Base-by-base conservation (phyloP, 306 rosid species). In the Quercus rubra region DNA sequence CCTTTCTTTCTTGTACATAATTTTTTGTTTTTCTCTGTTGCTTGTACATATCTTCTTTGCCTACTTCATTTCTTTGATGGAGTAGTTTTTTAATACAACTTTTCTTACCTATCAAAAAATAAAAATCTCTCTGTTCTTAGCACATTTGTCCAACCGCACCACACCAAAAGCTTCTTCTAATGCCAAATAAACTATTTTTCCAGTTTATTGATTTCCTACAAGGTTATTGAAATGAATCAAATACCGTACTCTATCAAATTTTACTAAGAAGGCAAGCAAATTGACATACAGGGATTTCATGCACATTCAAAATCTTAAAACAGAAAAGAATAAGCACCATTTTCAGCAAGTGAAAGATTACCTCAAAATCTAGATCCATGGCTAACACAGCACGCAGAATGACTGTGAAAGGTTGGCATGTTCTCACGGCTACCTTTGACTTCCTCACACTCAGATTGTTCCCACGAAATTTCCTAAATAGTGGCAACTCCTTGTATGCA, bases 311-410 rank as follows among this genome's bases (percentile, higher is more conserved):
- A 5, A 55, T 8, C 27, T 70, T 52, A 46, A 54, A 73, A 52
- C 41, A 55, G 59, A 27, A 88, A 21, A 55, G 23, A 43, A 72
- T 54, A 43, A 75, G 68, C 73, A 64, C 38, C 68, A 14, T 68
- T 72, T 73, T 21, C 57, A 23, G 31, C 21, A 46, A 3, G 70
- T 10, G 75, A 67, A 28, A 35, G 63, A 79, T 73, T 80, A 93
- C 99, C 89, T 86, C 84, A 51, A 90, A 87, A 83, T 85, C 79
- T 11, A 78, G 81, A 89, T 81, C 87, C 1, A 89, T 77, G 38
- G 94, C 70, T 55, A 90, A 80, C 55, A 83, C 96, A 74, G 96
- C 96, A 57, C 84, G 90, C 27, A 95, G 91, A 80, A 78, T 41
- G 25, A 77, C 31, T 10, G 75, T 67, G 52, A 35, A 38, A 3